phyloP scores from a whole-genome alignment of 2,329 filamentous ascomycete species.

The Cercospora janseana region DNA sequence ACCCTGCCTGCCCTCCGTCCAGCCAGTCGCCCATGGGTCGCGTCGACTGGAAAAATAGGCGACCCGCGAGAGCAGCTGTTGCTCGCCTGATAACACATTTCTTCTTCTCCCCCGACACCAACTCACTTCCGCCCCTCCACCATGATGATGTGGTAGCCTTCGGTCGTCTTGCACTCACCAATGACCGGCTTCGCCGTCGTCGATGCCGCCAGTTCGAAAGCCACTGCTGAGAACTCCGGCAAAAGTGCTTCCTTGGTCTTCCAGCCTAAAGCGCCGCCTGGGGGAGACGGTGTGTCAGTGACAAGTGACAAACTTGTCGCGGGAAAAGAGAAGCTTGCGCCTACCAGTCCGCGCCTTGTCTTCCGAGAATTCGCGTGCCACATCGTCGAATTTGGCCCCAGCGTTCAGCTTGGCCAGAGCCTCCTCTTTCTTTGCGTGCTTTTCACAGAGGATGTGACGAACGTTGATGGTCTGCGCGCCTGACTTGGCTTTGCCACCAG shows the following conservation, averaged over 20 bases:
- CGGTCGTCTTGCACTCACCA: constrained; percentile 69
- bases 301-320: neutral
- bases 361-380: constrained; percentile 70
- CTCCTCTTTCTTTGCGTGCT: constrained; percentile 75
- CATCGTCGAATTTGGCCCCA: constrained; percentile 71
- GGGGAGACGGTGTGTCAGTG: neutral
- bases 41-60: neutral
- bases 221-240: constrained; percentile 68
- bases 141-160: constrained; percentile 81
- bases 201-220: constrained; percentile 66
- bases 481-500: constrained; percentile 47
- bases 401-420: constrained; percentile 66
- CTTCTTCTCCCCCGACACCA: neutral
- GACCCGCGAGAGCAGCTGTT: neutral
- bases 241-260: constrained; percentile 64
- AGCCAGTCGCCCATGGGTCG: neutral
- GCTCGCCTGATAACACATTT: neutral
- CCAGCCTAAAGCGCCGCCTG: constrained; percentile 71
- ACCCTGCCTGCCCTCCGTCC: neutral
- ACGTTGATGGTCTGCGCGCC: constrained; percentile 69
- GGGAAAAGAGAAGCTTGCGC: constrained; percentile 13
- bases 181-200: constrained; percentile 63
- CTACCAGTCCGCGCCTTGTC: constrained; percentile 67
- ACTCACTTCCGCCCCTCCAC: constrained; percentile 64
- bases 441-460: constrained; percentile 74